Base-by-base conservation (phyloP, 1,139 yeast species). In the Groenewaldozyma auringiensis region DNA sequence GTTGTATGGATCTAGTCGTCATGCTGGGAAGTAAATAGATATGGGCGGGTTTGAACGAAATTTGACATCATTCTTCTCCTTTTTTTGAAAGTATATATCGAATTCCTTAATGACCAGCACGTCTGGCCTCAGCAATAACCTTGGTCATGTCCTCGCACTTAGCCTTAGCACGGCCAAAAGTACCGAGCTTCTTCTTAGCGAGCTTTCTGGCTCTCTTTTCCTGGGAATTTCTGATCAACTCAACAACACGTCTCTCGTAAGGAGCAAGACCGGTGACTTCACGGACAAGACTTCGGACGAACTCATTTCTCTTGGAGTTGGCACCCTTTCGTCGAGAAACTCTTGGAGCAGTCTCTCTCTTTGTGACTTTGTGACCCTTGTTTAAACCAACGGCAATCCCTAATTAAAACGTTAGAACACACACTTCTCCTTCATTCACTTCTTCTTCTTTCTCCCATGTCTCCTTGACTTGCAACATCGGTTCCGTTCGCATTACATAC, bases 201-300 rank as follows among this genome's bases (percentile, higher is more conserved):
- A 94, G 89, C 88, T 94, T 94, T 86, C 94, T 87, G 65, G 99
- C 98, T 81, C 98, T 94, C 95, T 94, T 94, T 79, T 94, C 99
- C 83, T 96, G 96, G 71, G 96, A 92, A 80, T 94, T 94, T 83
- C 98, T 92, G 84, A 94, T 81, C 78, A 94, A 82, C 78, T 94
- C 99, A 69, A 94, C 84, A 73, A 92, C 83, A 80, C 99, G 89
- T 81, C 96, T 89, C 80, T 94, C 98, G 77, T 94, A 94, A 76
- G 99, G 98, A 63, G 99, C 96, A 71, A 89, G 83, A 45, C 98
- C 98, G 62, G 96, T 79, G 68, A 94, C 97, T 79, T 94, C 99
- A 71, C 83, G 83, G 75, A 92, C 94, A 61, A 94, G 78, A 69
- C 82, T 79, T 76, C 98, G 86, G 69, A 94, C 98, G 70, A 94